phyloP scores from a whole-genome alignment of 495 filamentous ascomycete species.

The Penicillium ucsense region DNA sequence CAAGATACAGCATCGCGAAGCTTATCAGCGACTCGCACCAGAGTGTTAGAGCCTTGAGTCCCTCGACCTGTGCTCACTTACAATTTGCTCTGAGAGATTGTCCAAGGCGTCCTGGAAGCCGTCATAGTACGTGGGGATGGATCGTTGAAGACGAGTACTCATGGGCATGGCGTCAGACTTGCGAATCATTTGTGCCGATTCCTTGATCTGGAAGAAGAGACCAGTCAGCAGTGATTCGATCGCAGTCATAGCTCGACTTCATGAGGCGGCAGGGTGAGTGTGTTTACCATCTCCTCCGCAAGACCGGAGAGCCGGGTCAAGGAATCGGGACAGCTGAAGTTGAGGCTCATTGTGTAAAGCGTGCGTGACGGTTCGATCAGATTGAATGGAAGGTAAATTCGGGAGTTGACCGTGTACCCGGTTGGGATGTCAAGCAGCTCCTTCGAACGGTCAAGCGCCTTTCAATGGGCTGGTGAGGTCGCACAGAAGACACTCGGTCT shows the following conservation, averaged over 20 bases:
- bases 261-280: background rate
- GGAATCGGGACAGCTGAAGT: slow-evolving; percentile 31
- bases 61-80: slow-evolving; percentile 17
- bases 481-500: slow-evolving; percentile 5
- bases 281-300: slow-evolving; percentile 37
- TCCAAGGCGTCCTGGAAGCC: slow-evolving; percentile 41
- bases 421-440: background rate
- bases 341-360: slow-evolving; percentile 3
- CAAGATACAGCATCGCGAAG: no score
- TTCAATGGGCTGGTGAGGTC: background rate
- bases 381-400: background rate
- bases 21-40: no score
- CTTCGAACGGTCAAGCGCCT: no score
- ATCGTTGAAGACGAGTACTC: slow-evolving; percentile 29
- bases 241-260: background rate
- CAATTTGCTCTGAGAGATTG: slow-evolving; percentile 43
- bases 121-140: slow-evolving; percentile 35
- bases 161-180: slow-evolving; percentile 26
- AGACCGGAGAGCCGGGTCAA: slow-evolving; percentile 32
- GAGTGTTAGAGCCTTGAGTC: no score
- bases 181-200: slow-evolving; percentile 40
- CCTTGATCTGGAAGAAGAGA: slow-evolving; percentile 27
- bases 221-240: slow-evolving; percentile 10
- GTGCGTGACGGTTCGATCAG: background rate
- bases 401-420: no score